Conservation (phyloP, 2,329 filamentous ascomycete genomes). For the Colletotrichum coccodes region DNA sequence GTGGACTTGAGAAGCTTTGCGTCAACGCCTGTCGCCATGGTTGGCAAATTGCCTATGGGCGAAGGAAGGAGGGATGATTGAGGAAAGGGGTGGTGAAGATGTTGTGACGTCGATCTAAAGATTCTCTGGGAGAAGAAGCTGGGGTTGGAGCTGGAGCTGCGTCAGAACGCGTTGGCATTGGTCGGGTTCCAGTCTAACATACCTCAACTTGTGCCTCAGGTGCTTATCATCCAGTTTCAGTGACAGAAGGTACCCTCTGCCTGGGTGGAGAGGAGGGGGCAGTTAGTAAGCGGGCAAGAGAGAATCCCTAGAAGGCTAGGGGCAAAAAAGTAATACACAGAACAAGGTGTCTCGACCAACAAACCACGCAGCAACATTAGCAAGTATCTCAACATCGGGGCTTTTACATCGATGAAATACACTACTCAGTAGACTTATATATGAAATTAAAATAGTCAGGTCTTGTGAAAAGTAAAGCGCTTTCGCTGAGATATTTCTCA, state of each 20-base stretch:
- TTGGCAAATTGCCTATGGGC: constrained; percentile 34
- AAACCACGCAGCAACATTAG: no score
- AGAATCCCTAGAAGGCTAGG: no score
- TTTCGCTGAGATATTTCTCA: no score
- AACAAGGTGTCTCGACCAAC: no score
- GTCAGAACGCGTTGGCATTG: constrained; percentile 4
- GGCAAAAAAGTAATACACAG: no score
- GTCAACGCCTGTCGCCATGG: constrained; percentile 86
- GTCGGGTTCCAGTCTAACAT: not conserved
- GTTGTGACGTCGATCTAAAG: constrained; percentile 14
- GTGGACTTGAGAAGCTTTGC: constrained; percentile 90
- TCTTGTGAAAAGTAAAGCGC: no score
- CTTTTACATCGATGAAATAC: no score
- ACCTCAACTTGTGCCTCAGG: not conserved
- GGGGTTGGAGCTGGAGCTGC: not conserved
- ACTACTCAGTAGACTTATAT: no score
- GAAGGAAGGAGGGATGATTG: constrained; percentile 26
- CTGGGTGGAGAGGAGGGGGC: not conserved
- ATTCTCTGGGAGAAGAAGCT: not conserved
- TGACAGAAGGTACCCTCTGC: not conserved
- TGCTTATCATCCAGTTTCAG: not conserved
- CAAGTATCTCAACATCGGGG: no score
- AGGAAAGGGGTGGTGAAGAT: not conserved
- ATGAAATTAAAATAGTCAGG: no score
- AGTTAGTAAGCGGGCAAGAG: not conserved